A percentile compares a stretch with the other conserved stretches of the same genome.
These are phyloP conservation scores for Colletotrichum lindemuthianum DNA, from an alignment of 2,329 filamentous ascomycete genomes.

Conservation along the genomic window DNA sequence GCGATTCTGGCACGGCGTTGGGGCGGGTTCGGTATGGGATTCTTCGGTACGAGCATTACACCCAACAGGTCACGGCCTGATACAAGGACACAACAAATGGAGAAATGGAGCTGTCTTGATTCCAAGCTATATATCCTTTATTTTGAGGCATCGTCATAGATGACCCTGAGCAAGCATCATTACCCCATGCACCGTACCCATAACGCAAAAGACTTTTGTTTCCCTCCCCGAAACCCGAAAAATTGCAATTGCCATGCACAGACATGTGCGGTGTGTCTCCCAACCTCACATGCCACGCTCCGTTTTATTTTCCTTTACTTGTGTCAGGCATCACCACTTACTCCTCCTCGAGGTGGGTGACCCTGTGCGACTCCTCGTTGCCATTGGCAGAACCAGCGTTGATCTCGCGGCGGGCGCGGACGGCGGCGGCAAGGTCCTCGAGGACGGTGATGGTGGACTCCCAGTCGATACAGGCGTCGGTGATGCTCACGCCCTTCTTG, in stretches of 20 bases:
- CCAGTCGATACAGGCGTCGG: constrained; percentile 96
- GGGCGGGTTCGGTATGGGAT: too few species aligned
- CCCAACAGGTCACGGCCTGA: background rate
- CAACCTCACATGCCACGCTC: too few species aligned
- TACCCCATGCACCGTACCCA: constrained; percentile 22
- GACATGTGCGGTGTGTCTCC: too few species aligned
- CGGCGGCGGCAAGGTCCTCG: constrained; percentile 85
- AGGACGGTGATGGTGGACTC: constrained; percentile 83
- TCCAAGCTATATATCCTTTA: constrained; percentile 14
- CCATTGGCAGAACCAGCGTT: constrained; percentile 50
- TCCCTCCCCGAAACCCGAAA: too few species aligned
- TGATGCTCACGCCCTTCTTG: constrained; percentile 93
- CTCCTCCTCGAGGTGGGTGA: constrained; percentile 63
- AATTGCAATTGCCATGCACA: too few species aligned
- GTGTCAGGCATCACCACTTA: constrained; percentile 41
- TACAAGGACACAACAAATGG: background rate
- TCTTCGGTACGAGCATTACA: too few species aligned
- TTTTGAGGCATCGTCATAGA: background rate
- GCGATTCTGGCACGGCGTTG: too few species aligned
- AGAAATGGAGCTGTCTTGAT: constrained; percentile 14
- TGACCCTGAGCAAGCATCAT: constrained; percentile 18
- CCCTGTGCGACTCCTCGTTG: constrained; percentile 47
- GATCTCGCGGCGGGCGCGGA: constrained; percentile 75
- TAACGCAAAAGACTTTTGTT: constrained; percentile 20
- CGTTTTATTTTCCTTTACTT: constrained; percentile 1